These are phyloP conservation scores for Candida vaughaniae DNA, from an alignment of 805 yeast genomes.

Conservation along the genomic window DNA sequence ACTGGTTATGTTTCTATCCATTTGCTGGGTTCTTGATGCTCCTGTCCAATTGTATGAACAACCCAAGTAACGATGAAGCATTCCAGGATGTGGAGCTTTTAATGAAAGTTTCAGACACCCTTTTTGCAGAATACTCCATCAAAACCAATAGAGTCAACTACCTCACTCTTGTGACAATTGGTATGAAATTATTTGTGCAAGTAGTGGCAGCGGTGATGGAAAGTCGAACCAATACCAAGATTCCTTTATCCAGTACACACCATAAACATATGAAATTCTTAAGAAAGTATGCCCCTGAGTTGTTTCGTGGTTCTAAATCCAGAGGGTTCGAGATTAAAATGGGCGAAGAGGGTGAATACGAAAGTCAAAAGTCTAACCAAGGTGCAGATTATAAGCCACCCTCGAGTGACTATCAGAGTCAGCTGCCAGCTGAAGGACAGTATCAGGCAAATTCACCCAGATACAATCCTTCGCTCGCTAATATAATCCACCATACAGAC, in stretches of 20 bases:
- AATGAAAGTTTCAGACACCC: constrained; percentile 12
- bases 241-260: background rate
- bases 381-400: background rate
- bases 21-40: constrained; percentile 28
- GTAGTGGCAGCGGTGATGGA: constrained; percentile 9
- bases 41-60: constrained; percentile 22
- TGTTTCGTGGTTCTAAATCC: constrained; percentile 1
- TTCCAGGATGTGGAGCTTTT: constrained; percentile 23
- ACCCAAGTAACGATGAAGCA: constrained; percentile 20
- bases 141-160: constrained; percentile 5
- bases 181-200: constrained; percentile 13
- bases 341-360: background rate
- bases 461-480: constrained; percentile 23
- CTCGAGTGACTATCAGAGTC: background rate
- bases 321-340: constrained; percentile 1
- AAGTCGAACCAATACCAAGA: constrained; percentile 1
- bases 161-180: constrained; percentile 4
- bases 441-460: constrained; percentile 16
- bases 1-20: constrained; percentile 23
- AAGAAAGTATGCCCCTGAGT: constrained; percentile 11
- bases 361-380: background rate
- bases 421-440: background rate
- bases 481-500: constrained; percentile 18
- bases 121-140: constrained; percentile 6
- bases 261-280: constrained; percentile 9